phyloP scores from a whole-genome alignment of 176 grass and related monocot genomes.

The Paspalum vaginatum region DNA sequence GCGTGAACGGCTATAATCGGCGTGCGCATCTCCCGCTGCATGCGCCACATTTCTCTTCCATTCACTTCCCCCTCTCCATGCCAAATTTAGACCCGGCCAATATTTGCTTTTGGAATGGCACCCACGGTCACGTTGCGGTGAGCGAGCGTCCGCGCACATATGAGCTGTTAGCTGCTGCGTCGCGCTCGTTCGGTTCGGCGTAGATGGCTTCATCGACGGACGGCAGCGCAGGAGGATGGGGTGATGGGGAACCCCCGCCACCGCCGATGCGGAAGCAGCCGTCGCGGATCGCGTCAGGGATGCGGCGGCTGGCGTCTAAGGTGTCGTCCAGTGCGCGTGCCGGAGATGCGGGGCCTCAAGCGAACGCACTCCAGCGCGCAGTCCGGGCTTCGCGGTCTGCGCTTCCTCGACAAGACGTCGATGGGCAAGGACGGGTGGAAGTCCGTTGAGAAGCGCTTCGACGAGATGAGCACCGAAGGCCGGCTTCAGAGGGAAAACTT shows the following conservation, averaged over 20 bases:
- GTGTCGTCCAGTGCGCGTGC: constrained; percentile 49
- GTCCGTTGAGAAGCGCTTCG: constrained; percentile 79
- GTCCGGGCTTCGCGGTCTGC: constrained; percentile 57
- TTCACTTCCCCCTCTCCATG: not conserved
- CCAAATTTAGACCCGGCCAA: constrained; percentile 36
- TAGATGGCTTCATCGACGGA: constrained; percentile 34
- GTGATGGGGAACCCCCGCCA: not conserved
- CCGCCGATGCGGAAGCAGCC: constrained; percentile 51
- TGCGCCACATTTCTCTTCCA: constrained; percentile 32
- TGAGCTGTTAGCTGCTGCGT: not conserved
- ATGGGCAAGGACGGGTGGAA: constrained; percentile 77
- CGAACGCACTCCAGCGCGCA: constrained; percentile 54
- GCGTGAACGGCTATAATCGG: constrained; percentile 45
- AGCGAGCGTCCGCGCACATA: not conserved
- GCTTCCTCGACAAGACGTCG: constrained; percentile 73
- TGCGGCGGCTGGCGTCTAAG: constrained; percentile 46
- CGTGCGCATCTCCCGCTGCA: constrained; percentile 20
- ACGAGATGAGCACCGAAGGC: constrained; percentile 57
- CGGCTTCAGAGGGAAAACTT: constrained; percentile 69
- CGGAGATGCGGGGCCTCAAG: constrained; percentile 48
- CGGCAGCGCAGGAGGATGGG: not conserved
- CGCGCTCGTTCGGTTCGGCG: not conserved
- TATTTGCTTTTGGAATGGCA: constrained; percentile 11
- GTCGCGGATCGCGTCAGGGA: constrained; percentile 52
- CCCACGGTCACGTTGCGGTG: constrained; percentile 13